Evolutionary conservation across 2,329 filamentous ascomycete species (phyloP).

Genomic region (Curvularia sp.): DNA sequence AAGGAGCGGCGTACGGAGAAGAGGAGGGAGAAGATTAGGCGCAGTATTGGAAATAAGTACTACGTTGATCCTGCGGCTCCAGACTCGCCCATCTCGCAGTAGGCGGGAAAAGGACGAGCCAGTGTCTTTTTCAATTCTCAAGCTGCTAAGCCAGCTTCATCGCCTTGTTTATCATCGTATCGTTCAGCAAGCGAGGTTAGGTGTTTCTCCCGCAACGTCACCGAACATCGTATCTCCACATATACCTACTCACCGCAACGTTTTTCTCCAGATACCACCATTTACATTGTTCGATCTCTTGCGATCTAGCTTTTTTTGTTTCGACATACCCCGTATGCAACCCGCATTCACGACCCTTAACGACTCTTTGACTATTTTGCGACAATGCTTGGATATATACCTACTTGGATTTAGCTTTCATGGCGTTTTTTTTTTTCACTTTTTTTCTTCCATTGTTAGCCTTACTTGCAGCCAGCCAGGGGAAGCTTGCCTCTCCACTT

Average conservation of each 20-base stretch:
- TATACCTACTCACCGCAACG: not conserved
- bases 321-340: not conserved
- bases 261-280: not conserved
- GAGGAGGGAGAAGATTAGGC: conserved; percentile 61
- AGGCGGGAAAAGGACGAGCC: not conserved
- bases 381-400: not conserved
- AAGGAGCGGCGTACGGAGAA: conserved; percentile 59
- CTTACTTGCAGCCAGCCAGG: not conserved
- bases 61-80: conserved; percentile 39
- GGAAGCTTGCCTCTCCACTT: not conserved
- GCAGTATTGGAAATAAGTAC: conserved; percentile 60
- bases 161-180: not conserved
- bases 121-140: not conserved
- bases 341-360: not conserved
- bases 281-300: not conserved
- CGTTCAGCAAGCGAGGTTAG: not conserved
- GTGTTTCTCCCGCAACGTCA: not conserved
- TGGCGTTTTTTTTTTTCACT: not conserved
- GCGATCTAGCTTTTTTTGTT: not conserved
- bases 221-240: not conserved
- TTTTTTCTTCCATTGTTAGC: not conserved
- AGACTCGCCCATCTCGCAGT: not conserved
- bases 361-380: not conserved
- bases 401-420: not conserved
- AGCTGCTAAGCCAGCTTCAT: not conserved